Conservation (phyloP, 345 rosid genomes). For the Hibiscus trionum region DNA sequence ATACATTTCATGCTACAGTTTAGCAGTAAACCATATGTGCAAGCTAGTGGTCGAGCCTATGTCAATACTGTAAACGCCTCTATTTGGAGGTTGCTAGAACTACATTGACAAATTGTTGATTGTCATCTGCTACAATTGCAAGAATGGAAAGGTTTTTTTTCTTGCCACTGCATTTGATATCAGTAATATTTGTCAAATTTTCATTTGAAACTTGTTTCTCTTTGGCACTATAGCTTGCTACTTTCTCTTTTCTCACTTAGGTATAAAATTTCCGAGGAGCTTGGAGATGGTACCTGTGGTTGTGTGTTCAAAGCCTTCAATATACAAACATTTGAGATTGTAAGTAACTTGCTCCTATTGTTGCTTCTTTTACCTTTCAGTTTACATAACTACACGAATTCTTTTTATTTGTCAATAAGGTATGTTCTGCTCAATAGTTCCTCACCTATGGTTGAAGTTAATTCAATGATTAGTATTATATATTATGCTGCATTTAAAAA, state of each 20-base stretch:
- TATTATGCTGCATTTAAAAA: no score
- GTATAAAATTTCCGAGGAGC: slow-evolving; percentile 76
- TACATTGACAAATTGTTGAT: slow-evolving; percentile 47
- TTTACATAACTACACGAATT: background rate
- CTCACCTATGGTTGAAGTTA: no score
- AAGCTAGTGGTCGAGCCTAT: slow-evolving; percentile 28
- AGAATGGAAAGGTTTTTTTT: slow-evolving; percentile 75
- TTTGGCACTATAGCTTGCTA: background rate
- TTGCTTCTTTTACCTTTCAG: slow-evolving; percentile 6
- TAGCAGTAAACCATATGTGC: slow-evolving; percentile 38
- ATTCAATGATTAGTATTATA: no score
- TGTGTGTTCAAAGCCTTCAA: slow-evolving; percentile 79
- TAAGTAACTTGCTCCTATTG: slow-evolving; percentile 25
- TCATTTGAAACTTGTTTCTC: background rate
- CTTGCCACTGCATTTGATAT: slow-evolving; percentile 8
- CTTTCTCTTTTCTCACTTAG: slow-evolving; percentile 24
- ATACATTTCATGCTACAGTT: slow-evolving; percentile 60
- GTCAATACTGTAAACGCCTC: slow-evolving; percentile 43
- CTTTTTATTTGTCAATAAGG: no score
- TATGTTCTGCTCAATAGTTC: no score
- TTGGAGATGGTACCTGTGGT: slow-evolving; percentile 97
- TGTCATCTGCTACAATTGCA: slow-evolving; percentile 25
- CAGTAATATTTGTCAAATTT: background rate
- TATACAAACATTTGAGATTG: slow-evolving; percentile 64
- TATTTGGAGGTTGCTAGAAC: slow-evolving; percentile 46